phyloP scores from a whole-genome alignment of 805 yeast genomes.

The Zygoascus ofunaensis region DNA sequence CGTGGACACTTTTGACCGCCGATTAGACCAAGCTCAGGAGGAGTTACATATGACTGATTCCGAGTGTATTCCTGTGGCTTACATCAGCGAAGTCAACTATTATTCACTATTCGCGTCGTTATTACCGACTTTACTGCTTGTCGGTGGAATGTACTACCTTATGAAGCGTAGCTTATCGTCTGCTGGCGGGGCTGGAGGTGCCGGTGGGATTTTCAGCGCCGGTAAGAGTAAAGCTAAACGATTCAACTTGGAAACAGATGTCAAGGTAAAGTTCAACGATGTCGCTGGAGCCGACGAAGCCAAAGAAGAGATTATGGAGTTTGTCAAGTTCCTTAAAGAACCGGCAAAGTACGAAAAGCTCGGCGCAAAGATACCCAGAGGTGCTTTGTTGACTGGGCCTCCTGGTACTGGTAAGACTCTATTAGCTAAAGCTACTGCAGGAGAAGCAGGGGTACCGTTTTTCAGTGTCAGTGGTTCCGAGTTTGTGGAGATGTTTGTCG shows the following conservation, averaged over 20 bases:
- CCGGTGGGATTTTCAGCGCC: constrained; percentile 68
- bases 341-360: constrained; percentile 84
- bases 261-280: constrained; percentile 80
- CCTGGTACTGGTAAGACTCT: constrained; percentile 99
- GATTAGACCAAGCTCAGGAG: constrained; percentile 65
- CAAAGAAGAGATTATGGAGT: constrained; percentile 95
- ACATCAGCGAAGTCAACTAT: constrained; percentile 61
- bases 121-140: constrained; percentile 78
- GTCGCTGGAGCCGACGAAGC: constrained; percentile 98
- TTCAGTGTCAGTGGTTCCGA: constrained; percentile 95
- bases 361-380: constrained; percentile 97
- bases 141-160: constrained; percentile 82
- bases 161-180: constrained; percentile 53
- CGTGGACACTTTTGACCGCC: constrained; percentile 76
- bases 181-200: constrained; percentile 34
- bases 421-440: constrained; percentile 96
- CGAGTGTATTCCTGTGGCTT: constrained; percentile 73
- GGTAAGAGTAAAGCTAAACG: constrained; percentile 87
- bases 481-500: constrained; percentile 97
- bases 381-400: constrained; percentile 95
- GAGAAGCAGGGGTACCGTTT: constrained; percentile 98
- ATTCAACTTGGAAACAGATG: constrained; percentile 86
- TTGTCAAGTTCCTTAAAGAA: constrained; percentile 83
- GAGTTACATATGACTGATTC: constrained; percentile 51
- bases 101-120: constrained; percentile 59